Conservation (phyloP, 495 filamentous ascomycete species). For the Durotheca rogersii region DNA sequence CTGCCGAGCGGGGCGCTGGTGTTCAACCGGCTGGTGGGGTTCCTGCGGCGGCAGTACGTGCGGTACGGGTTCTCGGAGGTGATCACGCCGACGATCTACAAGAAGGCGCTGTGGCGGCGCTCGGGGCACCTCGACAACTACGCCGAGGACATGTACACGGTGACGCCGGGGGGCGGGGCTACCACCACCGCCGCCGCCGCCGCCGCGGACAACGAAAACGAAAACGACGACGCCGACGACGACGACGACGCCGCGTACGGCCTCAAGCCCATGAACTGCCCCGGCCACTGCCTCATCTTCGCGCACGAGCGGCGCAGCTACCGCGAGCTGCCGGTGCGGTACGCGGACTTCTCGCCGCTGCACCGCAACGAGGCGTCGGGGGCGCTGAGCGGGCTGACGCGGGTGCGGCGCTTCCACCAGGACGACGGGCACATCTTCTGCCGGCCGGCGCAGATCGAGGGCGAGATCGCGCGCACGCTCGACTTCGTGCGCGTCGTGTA, state of each 20-base stretch:
- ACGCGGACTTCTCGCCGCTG: constrained; percentile 88
- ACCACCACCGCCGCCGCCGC: too few relatives aligned
- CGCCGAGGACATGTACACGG: constrained; percentile 92
- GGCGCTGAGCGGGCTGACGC: constrained; percentile 79
- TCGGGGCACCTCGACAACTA: constrained; percentile 95
- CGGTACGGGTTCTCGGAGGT: constrained; percentile 90
- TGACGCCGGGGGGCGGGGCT: too few relatives aligned
- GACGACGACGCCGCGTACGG: constrained; percentile 79
- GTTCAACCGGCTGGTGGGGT: constrained; percentile 82
- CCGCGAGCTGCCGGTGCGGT: constrained; percentile 82
- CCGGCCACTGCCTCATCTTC: constrained; percentile 90
- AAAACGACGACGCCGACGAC: constrained; percentile 30
- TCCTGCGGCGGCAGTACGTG: constrained; percentile 83
- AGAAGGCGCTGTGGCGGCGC: constrained; percentile 82
- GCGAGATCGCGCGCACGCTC: constrained; percentile 76
- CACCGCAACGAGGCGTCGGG: constrained; percentile 91
- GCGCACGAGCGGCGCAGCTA: constrained; percentile 68
- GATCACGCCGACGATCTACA: constrained; percentile 91
- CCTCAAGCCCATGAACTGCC: constrained; percentile 96
- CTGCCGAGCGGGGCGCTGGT: constrained; percentile 81
- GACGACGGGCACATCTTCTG: constrained; percentile 97
- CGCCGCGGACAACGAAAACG: too few relatives aligned
- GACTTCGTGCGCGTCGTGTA: constrained; percentile 81
- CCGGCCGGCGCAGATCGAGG: constrained; percentile 74
- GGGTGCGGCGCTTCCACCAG: constrained; percentile 91